Evolutionary conservation across 1,284 basidiomycete species (phyloP), one percentile per base, ranked within the genome.

Genomic region (Rhizoctonia solani): DNA sequence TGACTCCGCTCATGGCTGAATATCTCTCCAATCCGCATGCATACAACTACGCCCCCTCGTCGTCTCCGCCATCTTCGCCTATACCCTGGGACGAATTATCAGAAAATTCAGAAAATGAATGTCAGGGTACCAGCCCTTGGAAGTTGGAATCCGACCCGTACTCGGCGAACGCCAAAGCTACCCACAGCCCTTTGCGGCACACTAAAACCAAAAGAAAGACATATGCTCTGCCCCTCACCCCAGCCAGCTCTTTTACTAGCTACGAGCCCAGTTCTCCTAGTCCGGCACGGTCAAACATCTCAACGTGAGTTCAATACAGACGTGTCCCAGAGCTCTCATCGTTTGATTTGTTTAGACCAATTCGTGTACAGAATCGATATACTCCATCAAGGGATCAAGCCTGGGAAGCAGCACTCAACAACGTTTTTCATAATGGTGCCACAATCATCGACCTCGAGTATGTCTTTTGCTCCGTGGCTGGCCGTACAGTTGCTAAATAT

Each of bases 91-190:
- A 52, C 34, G 19, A 29, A 14, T 34, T 16, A 9, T 41, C 46
- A 9, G 30, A 21, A 6, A 21, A 34, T 1, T 23, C 37, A 21
- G 34, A 46, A n/a, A 49, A 63, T 30, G 34, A 23, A 14, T 19
- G 42, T 13, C 9, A 34, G 21, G 32, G 29, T 9, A 47, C 39
- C 4, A 63, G 59, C 23, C 56, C 56, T 14, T 63, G 59, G 59
- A 52, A 30, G 25, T 30, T 63, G 8, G 47, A 19, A n/a, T 63
- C 59, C 21, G 59, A 63, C 47, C 59, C 59, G 34, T 63, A 63
- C 47, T 63, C 59, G 39, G 59, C 59, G 4, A 63, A 63, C 23
- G 59, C 59, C 59, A 63, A 63, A 41, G 59, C 59, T 5, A 63
- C 59, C 19, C 59, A 52, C 23, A 63, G 59, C 27, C 59, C 59